Evolutionary conservation across 2,329 filamentous ascomycete genomes (phyloP).

Genomic region (Aspergillus terreus): DNA sequence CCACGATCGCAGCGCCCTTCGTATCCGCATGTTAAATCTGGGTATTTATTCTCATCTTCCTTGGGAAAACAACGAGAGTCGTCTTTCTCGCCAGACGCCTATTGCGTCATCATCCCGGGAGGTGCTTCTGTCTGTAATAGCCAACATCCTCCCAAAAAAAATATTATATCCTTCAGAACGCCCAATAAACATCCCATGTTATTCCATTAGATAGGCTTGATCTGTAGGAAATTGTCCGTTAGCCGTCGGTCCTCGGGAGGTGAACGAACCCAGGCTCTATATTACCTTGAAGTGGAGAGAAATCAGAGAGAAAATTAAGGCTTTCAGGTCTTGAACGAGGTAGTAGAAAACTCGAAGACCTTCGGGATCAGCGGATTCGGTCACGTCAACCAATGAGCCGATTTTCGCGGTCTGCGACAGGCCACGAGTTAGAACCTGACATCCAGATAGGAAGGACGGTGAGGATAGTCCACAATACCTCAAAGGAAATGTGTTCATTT

Average conservation of each 20-base stretch:
- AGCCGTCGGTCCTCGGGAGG: not conserved
- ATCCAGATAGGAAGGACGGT: not conserved
- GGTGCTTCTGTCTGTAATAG: not conserved
- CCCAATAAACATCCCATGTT: not conserved
- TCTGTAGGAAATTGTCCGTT: conserved; percentile 31
- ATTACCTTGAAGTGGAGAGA: conserved; percentile 89
- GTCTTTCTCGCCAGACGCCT: not conserved
- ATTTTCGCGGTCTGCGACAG: conserved; percentile 84
- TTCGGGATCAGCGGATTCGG: conserved; percentile 92
- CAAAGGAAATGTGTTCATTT: conserved; percentile 95
- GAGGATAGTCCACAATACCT: conserved; percentile 52
- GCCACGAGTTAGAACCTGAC: not conserved
- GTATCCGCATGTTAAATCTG: not conserved
- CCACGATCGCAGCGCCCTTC: no score
- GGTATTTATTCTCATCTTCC: conserved; percentile 2
- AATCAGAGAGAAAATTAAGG: conserved; percentile 92
- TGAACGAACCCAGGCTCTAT: not conserved
- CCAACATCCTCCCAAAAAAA: not conserved
- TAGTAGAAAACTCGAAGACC: conserved; percentile 98
- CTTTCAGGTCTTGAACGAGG: conserved; percentile 94
- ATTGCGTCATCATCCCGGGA: conserved; percentile 6
- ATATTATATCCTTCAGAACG: not conserved
- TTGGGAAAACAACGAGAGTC: not conserved
- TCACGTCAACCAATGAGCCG: conserved; percentile 92
- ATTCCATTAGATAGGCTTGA: conserved; percentile 47